Percentiles rank a stretch among this genome's conserved stretches.
phyloP scores from a whole-genome alignment of 1,284 basidiomycete genomes.

The Cutaneotrichosporon arboriforme region DNA sequence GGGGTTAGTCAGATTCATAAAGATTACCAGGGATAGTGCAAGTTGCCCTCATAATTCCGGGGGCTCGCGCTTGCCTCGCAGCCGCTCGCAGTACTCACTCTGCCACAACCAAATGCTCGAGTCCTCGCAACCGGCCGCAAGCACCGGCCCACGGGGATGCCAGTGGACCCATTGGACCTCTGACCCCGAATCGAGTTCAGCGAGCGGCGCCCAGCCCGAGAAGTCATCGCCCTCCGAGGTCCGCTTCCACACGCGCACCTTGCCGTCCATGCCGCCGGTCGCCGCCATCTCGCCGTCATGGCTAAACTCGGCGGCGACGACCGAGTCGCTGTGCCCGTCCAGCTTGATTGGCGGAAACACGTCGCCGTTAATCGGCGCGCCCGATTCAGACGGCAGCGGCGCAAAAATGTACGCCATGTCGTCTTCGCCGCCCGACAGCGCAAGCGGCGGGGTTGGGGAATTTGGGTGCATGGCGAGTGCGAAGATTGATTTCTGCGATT shows the following conservation, averaged over 20 bases:
- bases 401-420: slow-evolving; percentile 85
- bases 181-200: slow-evolving; percentile 85
- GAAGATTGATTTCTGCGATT: slow-evolving; percentile 64
- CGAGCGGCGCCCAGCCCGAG: slow-evolving; percentile 84
- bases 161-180: slow-evolving; percentile 94
- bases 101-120: slow-evolving; percentile 98
- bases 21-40: background rate
- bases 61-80: background rate
- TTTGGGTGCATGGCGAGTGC: slow-evolving; percentile 67
- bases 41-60: background rate
- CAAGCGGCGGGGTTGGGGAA: slow-evolving; percentile 71
- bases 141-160: slow-evolving; percentile 89
- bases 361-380: slow-evolving; percentile 50
- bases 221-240: slow-evolving; percentile 64
- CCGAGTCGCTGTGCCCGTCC: slow-evolving; percentile 87
- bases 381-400: slow-evolving; percentile 31
- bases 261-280: slow-evolving; percentile 96
- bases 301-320: slow-evolving; percentile 74
- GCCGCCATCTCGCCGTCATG: slow-evolving; percentile 84
- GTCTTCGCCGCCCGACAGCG: slow-evolving; percentile 90
- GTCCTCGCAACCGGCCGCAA: slow-evolving; percentile 89
- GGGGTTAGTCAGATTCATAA: slow-evolving; percentile 3
- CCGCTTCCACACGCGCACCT: slow-evolving; percentile 81
- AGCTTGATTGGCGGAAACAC: slow-evolving; percentile 75
- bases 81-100: too few relatives aligned